phyloP scores from a whole-genome alignment of 139 green algal genomes.

The Diplosphaera chodatii region DNA sequence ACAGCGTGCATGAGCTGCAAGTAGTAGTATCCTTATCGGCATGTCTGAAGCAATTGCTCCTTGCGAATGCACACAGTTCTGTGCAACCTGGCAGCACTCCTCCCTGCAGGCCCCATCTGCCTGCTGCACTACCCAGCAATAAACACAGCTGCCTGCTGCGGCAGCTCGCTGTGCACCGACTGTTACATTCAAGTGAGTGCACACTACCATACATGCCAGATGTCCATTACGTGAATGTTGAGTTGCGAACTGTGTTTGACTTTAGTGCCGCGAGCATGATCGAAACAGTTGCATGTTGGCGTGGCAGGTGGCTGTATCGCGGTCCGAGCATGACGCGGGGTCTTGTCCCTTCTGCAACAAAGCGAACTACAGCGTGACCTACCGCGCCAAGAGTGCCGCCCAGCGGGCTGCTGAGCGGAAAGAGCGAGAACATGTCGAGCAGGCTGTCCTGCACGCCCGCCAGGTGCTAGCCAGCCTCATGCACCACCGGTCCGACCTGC shows the following conservation, averaged over 20 bases:
- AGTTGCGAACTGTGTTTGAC: neutral
- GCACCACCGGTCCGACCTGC: no score
- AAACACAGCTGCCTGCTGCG: constrained; percentile 52
- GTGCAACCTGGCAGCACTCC: no score
- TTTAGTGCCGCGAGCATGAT: neutral
- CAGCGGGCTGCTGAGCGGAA: neutral
- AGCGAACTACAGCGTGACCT: constrained; percentile 2
- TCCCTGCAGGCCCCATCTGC: constrained; percentile 46
- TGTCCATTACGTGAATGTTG: neutral
- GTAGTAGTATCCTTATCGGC: no score
- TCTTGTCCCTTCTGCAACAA: constrained; percentile 17
- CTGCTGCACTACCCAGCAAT: constrained; percentile 46
- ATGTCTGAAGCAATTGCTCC: no score
- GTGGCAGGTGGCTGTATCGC: neutral
- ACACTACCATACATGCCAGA: no score
- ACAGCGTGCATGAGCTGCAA: no score
- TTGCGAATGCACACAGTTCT: no score
- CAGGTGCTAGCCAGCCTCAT: neutral
- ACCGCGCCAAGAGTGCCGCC: neutral
- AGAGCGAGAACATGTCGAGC: neutral
- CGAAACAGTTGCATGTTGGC: neutral
- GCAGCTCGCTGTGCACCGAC: constrained; percentile 56
- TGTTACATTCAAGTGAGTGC: constrained; percentile 38
- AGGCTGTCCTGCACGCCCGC: neutral
- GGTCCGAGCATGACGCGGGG: neutral